Conservation (phyloP, 2,329 filamentous ascomycete species). For the Helotiales sp. region DNA sequence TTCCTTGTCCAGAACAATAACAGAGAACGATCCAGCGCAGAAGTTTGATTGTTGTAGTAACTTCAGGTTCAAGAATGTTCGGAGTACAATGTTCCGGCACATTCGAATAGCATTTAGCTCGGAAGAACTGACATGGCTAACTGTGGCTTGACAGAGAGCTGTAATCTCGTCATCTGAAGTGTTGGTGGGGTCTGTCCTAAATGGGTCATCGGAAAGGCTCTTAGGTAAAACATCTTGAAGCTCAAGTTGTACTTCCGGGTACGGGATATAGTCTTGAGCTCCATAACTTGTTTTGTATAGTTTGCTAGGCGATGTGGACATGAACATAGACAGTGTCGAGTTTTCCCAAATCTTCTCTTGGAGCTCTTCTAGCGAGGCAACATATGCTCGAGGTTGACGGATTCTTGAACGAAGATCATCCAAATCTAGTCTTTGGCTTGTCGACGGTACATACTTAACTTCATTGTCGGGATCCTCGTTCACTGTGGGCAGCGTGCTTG, state of each 20-base stretch:
- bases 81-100: neutral
- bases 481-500: slow-evolving; percentile 2
- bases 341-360: neutral
- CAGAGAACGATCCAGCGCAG: neutral
- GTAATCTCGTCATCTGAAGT: slow-evolving; percentile 9
- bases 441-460: neutral
- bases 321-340: slow-evolving; percentile 4
- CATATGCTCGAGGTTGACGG: neutral
- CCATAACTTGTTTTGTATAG: neutral
- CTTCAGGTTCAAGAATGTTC: slow-evolving; percentile 6
- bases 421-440: neutral
- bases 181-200: slow-evolving; percentile 4
- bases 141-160: neutral
- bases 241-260: neutral
- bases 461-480: neutral
- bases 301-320: neutral
- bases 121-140: neutral
- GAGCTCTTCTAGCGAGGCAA: slow-evolving; percentile 4
- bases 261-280: neutral
- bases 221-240: slow-evolving; percentile 7
- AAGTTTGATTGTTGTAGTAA: slow-evolving; percentile 1
- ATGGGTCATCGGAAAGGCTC: slow-evolving; percentile 6
- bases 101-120: slow-evolving; percentile 2
- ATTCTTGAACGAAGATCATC: slow-evolving; percentile 4
- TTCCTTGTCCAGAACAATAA: neutral